A percentile compares a stretch with the other conserved stretches of the same genome.
Conservation (phyloP, 257 asterid species). For the Verbena officinalis region DNA sequence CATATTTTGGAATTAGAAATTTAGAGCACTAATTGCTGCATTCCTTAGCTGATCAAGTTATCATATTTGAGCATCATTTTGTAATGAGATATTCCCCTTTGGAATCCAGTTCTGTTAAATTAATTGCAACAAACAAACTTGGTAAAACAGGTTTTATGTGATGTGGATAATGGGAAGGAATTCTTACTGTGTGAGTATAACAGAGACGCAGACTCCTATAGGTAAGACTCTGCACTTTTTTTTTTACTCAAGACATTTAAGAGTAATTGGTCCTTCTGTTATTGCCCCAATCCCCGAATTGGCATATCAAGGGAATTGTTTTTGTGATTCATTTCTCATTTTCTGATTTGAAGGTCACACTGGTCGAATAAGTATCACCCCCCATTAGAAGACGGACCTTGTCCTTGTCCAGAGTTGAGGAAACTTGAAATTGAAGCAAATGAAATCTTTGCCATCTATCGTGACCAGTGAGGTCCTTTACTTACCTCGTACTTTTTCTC, state of each 20-base stretch:
- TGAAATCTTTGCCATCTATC: slow-evolving; percentile 84
- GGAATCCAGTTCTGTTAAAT: slow-evolving; percentile 1
- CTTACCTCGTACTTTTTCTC: slow-evolving; percentile 63
- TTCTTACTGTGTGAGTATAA: slow-evolving; percentile 92
- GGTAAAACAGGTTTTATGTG: slow-evolving; percentile 70
- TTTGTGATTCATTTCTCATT: slow-evolving; percentile 21
- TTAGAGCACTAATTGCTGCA: not conserved
- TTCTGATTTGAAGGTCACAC: slow-evolving; percentile 69
- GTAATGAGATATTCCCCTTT: slow-evolving; percentile 1
- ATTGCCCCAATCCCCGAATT: not conserved
- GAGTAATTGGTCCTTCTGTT: not conserved
- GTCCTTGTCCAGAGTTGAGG: slow-evolving; percentile 84
- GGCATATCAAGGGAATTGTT: slow-evolving; percentile 8
- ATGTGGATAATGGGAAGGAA: slow-evolving; percentile 79
- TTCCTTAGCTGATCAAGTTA: not conserved
- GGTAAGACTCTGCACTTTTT: slow-evolving; percentile 46
- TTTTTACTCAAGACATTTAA: slow-evolving; percentile 19
- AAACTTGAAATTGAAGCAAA: slow-evolving; percentile 97
- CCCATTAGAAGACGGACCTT: slow-evolving; percentile 77
- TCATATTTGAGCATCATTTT: not conserved
- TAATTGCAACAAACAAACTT: not conserved
- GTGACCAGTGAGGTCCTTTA: slow-evolving; percentile 99
- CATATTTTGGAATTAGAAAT: not conserved
- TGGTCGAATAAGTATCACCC: slow-evolving; percentile 96
- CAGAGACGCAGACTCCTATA: slow-evolving; percentile 98